Base-by-base conservation (phyloP, 352 stramenopile genomes). In the Aphanomyces stellatus region DNA sequence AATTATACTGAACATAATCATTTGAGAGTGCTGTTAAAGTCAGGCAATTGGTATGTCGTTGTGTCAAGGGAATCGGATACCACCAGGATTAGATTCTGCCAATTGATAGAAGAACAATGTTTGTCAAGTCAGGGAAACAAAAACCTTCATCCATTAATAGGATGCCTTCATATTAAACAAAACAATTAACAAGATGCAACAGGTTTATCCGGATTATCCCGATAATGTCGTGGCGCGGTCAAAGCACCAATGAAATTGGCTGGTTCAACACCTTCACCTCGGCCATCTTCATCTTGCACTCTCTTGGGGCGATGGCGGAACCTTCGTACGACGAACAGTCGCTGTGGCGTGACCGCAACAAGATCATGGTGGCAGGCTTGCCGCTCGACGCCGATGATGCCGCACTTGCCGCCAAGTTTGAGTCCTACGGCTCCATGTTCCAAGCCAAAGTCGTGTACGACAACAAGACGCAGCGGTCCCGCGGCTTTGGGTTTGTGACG, bases 301-400 rank as follows among this genome's bases (percentile, higher is more conserved):
- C n/a, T n/a, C n/a, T n/a, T 27, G 2, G 11, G 1, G 28, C 40
- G 35, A 64, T 64, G 55, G 55, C 24, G 24, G 55, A 64, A n/a
- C 11, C 8, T 7, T 11, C 33, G 34, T 46, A 35, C 13, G 55
- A 64, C 55, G 55, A 64, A 24, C 24, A 64, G 35, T 43, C 55
- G 33, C 74, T 93, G 30, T 93, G 85, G 85, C 85, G 85, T 55
- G 85, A 93, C 72, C 85, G 85, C 71, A 93, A 91, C 75, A 93
- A 93, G 75, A 80, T 93, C 55, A 91, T 93, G 69, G 83, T 93
- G 46, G 85, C 82, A 11, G 85, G 85, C 1, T 70, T 93, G 33
- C 85, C 85, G 7, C 30, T 72, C 24, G 63, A 85, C 35, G 81
- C 73, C 35, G 81, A 91, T 64, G 85, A 93, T 46, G 69, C 79